These are phyloP conservation scores for Parachaetomium inaequale DNA, from an alignment of 495 filamentous ascomycete species.

Conservation along the genomic window DNA sequence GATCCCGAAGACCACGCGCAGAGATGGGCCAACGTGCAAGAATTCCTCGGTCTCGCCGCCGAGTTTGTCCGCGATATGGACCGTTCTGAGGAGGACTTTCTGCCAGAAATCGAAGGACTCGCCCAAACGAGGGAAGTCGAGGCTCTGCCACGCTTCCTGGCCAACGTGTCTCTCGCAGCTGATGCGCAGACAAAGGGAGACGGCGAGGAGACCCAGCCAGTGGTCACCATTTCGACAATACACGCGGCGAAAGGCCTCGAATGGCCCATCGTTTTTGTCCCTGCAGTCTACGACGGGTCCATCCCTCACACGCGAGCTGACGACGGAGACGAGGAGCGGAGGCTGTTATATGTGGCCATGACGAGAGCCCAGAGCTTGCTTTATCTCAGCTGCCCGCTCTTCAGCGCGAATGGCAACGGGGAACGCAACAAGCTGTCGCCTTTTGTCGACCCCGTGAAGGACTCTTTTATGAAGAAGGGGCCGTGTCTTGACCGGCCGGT, in stretches of 20 bases:
- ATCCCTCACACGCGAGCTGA: slow-evolving; percentile 95
- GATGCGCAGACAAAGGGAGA: slow-evolving; percentile 64
- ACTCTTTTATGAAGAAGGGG: slow-evolving; percentile 41
- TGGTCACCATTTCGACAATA: slow-evolving; percentile 92
- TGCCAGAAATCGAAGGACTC: slow-evolving; percentile 75
- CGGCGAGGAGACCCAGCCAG: slow-evolving; percentile 53
- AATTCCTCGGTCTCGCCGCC: slow-evolving; percentile 72
- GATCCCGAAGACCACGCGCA: slow-evolving; percentile 74
- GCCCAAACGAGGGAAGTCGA: slow-evolving; percentile 67
- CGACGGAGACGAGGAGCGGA: slow-evolving; percentile 82
- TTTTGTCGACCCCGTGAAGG: slow-evolving; percentile 37
- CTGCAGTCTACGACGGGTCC: slow-evolving; percentile 82
- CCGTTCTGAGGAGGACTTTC: slow-evolving; percentile 57
- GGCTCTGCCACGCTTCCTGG: slow-evolving; percentile 73
- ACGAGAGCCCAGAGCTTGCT: slow-evolving; percentile 86
- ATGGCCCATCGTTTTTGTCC: slow-evolving; percentile 96
- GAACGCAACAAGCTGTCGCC: slow-evolving; percentile 39
- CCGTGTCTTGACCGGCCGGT: slow-evolving; percentile 44
- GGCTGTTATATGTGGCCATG: slow-evolving; percentile 96
- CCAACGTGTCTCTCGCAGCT: slow-evolving; percentile 81
- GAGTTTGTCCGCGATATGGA: slow-evolving; percentile 56
- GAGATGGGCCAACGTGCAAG: slow-evolving; percentile 89
- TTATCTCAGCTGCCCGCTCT: slow-evolving; percentile 80
- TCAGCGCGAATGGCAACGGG: slow-evolving; percentile 30
- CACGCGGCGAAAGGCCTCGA: slow-evolving; percentile 96